Evolutionary conservation across 371 early-diverging fungal species (phyloP).

Genomic region (Mucor indicus): DNA sequence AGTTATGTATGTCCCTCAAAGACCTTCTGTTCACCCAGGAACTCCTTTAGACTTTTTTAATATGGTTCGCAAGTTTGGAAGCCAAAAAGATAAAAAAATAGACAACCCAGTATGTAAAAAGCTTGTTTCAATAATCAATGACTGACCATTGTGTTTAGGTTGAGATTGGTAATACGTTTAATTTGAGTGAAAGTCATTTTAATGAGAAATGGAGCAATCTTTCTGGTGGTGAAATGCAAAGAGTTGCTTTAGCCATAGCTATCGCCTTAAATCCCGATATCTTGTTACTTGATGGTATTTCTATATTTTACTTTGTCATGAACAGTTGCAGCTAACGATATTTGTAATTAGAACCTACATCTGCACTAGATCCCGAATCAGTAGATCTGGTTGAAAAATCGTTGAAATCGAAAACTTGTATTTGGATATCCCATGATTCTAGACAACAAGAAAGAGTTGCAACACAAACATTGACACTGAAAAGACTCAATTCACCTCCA

Average conservation of each 20-base stretch:
- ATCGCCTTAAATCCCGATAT: constrained; percentile 78
- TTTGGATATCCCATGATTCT: constrained; percentile 83
- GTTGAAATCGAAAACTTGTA: constrained; percentile 55
- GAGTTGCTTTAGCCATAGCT: constrained; percentile 79
- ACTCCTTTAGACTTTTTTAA: constrained; percentile 71
- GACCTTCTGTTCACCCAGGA: constrained; percentile 71
- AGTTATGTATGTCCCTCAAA: constrained; percentile 87
- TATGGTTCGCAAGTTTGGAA: constrained; percentile 51
- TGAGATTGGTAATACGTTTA: constrained; percentile 65
- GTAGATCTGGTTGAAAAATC: constrained; percentile 72
- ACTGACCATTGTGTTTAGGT: too few species aligned
- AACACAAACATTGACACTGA: constrained; percentile 28
- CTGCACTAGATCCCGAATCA: constrained; percentile 79
- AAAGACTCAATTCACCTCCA: not conserved
- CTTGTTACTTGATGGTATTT: constrained; percentile 81
- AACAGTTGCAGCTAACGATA: too few species aligned
- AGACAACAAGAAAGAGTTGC: constrained; percentile 73
- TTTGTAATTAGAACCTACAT: constrained; percentile 84
- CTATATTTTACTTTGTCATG: too few species aligned
- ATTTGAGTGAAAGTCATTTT: constrained; percentile 67
- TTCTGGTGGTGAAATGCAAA: constrained; percentile 89
- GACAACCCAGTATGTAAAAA: constrained; percentile 57
- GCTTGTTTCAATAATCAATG: too few species aligned
- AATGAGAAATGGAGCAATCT: constrained; percentile 71
- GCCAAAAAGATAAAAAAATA: constrained; percentile 47